Evolutionary conservation across 192 early-diverging fungal species (phyloP), one percentile per base, ranked within the genome.

Genomic region (Ramicandelaber brevisporus): DNA sequence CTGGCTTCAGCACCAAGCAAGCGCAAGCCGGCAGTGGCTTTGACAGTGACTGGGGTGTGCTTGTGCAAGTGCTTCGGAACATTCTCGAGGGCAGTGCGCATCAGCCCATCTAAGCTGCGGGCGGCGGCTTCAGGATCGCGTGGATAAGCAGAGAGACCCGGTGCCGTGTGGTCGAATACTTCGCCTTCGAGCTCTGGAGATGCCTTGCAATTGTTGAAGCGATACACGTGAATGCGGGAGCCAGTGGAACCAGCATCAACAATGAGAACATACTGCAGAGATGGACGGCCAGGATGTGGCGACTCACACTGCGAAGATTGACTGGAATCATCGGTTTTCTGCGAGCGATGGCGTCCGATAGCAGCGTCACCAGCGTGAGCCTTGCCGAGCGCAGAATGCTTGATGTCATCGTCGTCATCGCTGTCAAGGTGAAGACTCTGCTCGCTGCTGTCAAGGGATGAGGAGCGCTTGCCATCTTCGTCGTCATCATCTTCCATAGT

Each of bases 241-340:
- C 87, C 90, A 11, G 85, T 87, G 2, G 85, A 90, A 2, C 90
- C 90, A 14, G 90, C 90, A 38, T 97, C 90, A 14, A 97, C 37
- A 71, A 97, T 86, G 11, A 97, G 50, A 17, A 74, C 84, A 51
- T 87, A 87, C 44, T 97, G 83, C 13, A 80, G 46, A 16, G 74
- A 45, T 2, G 77, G 86, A 23, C 64, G 62, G 4, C 67, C 65
- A 7, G 63, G 70, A 33, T 67, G 50, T 9, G 68, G 34, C 2
- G 65, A 30, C 6, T 57, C 55, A 36, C 72, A 75, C 38, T 70
- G 69, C n/a, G 33, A 31, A 2, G 72, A 71, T 22, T 43, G 44
- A n/a, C n/a, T n/a, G n/a, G n/a, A n/a, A n/a, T n/a, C n/a, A n/a
- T n/a, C n/a, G n/a, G n/a, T n/a, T n/a, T n/a, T n/a, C n/a, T n/a